Base-by-base conservation (phyloP, 306 rosid genomes). In the Malus sylvestris region DNA sequence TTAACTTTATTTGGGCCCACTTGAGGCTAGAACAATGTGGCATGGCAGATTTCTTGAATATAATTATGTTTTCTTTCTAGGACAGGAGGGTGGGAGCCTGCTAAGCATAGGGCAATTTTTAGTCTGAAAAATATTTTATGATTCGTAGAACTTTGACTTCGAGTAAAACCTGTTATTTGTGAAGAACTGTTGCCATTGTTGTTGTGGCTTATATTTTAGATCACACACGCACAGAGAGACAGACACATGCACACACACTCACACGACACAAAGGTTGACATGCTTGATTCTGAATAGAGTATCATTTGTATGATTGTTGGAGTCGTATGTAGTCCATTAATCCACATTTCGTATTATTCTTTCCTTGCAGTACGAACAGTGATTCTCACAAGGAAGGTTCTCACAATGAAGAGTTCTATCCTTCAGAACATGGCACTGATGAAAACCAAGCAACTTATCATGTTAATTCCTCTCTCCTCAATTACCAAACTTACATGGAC, bases 401-500 rank as follows among this genome's bases (percentile, higher is more conserved):
- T 79, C 53, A 73, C 73, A 46, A 78, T 67, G 93, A 82, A 83
- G 89, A 76, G 76, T 51, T 42, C 59, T 76, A 70, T 57, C 89
- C 81, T 78, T 83, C 88, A 22, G 96, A 86, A 71, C 89, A 86
- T n/a, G 85, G 80, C 68, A 77, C 80, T 64, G 87, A 80, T 80
- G 91, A 87, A 68, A 82, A 87, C 68, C 86, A 87, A 77, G 77
- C 76, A 9, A 77, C n/a, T 59, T 82, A 76, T 75, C 76, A 33
- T 16, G 72, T 79, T 65, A 76, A 82, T 74, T 4, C 88, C 42
- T 8, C 78, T 68, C 53, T 75, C 72, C 72, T 80, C 65, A 95
- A 92, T 86, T 92, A 91, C 83, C 97, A 89, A 57, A 76, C 97
- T 44, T 95, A 78, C 87, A 89, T 88, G 91, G 81, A 88, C 74